Evolutionary conservation across 2,329 filamentous ascomycete species (phyloP).

Genomic region (Exophiala oligosperma): DNA sequence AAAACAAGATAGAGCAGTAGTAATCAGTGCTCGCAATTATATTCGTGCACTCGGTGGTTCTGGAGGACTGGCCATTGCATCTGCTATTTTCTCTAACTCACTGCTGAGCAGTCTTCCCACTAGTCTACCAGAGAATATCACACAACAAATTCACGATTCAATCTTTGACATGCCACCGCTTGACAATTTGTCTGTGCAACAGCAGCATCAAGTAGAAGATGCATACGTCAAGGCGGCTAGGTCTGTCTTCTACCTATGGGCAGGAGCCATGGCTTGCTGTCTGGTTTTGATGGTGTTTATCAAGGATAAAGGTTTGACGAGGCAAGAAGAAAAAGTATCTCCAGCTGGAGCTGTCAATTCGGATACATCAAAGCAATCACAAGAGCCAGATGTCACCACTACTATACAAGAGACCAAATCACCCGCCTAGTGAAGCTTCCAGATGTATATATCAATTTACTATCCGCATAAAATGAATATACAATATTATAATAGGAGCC

Average conservation of each 20-base stretch:
- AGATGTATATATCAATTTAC: no score
- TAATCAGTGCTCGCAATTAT: slow-evolving; percentile 64
- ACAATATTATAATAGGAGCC: no score
- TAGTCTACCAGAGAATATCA: not conserved
- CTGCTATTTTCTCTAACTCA: slow-evolving; percentile 45
- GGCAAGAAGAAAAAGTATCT: no score
- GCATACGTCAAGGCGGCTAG: not conserved
- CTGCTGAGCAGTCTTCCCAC: not conserved
- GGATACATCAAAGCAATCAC: no score
- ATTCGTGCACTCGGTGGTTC: slow-evolving; percentile 60
- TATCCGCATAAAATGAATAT: no score
- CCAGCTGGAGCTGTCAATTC: no score
- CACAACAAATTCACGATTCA: not conserved
- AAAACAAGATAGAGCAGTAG: slow-evolving; percentile 60
- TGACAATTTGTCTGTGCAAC: not conserved
- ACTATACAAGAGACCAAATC: no score
- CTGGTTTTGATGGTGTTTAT: not conserved
- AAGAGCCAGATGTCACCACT: no score
- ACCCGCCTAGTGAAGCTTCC: no score
- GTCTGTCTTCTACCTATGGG: not conserved
- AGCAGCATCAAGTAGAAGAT: not conserved
- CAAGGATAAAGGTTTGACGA: not conserved
- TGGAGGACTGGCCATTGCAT: slow-evolving; percentile 58
- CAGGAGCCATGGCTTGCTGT: not conserved
- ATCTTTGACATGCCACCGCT: not conserved